Base-by-base conservation (phyloP, 768 basidiomycete genomes). In the Asterophora lycoperdoides region DNA sequence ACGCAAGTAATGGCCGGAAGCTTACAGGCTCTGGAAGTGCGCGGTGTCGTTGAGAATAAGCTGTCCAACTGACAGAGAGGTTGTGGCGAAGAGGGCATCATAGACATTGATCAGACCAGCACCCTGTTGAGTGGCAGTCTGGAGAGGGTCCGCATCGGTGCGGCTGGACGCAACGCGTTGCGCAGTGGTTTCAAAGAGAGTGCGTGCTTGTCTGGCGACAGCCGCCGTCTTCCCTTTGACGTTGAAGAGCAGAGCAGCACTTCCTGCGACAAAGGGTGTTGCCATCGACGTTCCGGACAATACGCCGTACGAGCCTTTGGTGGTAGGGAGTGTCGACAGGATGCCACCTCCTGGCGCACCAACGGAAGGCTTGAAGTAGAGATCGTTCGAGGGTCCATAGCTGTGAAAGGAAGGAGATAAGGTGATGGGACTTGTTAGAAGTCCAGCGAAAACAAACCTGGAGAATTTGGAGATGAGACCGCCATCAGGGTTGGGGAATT, bases 41-140 rank as follows among this genome's bases (percentile, higher is more conserved):
- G 77, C 72, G 3, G 83, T 85, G 59, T 85, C 84, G 53, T 87
- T 86, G 34, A 84, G 63, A 32, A 78, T 55, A n/a, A 86, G 66
- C 57, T 83, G 76, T 11, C 74, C 71, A 5, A 81, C 81, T 4
- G 75, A 72, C 20, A 86, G 64, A 33, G 77, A 59, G 4, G 80
- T 76, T 0, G 70, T 74, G 4, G 75, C 66, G 44, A 76, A 71
- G 39, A 85, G 68, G 0, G 84, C 83, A 46, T 77, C 71, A 60
- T 74, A 80, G 10, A 79, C 78, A 49, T 85, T 69, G 46, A 85
- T 67, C 41, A 83, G 56, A 10, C 80, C 80, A 9, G 78, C 74
- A 36, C 80, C 80, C 54, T 79, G 78, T 48, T 78, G 75, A 0
- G 76, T 70, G 7, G 73, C 63, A 13, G 77, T 80, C 55, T 80